These are phyloP conservation scores for Candida verbasci DNA, from an alignment of 805 yeast genomes.

Conservation along the genomic window DNA sequence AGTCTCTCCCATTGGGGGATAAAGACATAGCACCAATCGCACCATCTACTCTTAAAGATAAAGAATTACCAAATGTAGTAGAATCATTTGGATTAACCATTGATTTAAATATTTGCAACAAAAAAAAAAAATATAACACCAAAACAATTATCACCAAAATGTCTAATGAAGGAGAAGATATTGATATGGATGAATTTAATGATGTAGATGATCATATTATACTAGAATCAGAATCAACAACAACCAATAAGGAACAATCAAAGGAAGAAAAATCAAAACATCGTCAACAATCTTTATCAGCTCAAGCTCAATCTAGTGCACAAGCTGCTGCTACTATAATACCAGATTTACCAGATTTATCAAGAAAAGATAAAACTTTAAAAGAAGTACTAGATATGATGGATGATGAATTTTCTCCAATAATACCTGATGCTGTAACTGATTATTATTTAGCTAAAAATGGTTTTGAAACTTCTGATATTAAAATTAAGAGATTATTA, in stretches of 20 bases:
- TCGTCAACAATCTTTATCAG: constrained; percentile 8
- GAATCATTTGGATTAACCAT: constrained; percentile 26
- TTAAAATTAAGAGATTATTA: constrained; percentile 67
- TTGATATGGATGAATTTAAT: constrained; percentile 18
- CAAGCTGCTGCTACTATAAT: constrained; percentile 14
- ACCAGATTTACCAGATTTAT: constrained; percentile 60
- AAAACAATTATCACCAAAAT: background rate
- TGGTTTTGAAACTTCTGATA: constrained; percentile 78
- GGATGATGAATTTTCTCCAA: constrained; percentile 88
- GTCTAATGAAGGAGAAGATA: constrained; percentile 7
- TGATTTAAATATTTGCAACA: background rate
- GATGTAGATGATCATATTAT: constrained; percentile 15
- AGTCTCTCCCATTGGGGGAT: constrained; percentile 88
- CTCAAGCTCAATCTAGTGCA: constrained; percentile 9
- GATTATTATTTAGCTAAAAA: constrained; percentile 85
- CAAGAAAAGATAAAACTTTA: constrained; percentile 75
- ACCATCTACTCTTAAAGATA: constrained; percentile 84
- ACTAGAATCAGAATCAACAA: constrained; percentile 1
- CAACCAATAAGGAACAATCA: constrained; percentile 6
- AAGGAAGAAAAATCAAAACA: constrained; percentile 7
- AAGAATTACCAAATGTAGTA: constrained; percentile 72
- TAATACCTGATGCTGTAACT: constrained; percentile 94
- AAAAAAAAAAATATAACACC: background rate
- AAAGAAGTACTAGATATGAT: constrained; percentile 81
- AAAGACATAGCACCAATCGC: constrained; percentile 89